Base-by-base conservation (phyloP, 371 early-diverging fungal genomes). In the Capillidium heterosporum region DNA sequence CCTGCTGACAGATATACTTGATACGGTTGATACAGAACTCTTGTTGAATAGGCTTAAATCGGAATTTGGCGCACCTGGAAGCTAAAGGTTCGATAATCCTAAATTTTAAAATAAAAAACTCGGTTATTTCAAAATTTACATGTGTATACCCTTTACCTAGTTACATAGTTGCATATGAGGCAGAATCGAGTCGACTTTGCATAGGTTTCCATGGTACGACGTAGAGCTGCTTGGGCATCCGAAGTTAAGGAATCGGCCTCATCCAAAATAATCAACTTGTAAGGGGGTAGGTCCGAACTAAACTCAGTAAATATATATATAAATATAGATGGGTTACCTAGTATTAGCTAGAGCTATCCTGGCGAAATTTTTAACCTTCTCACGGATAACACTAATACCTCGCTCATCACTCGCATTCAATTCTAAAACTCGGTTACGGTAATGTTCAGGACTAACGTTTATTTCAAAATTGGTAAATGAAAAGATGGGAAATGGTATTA, bases 361-460 rank as follows among this genome's bases (percentile, higher is more conserved):
- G 4, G 99, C 95, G 83, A 98, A 99, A 59, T 85, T 81, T 68
- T 98, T 98, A 51, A 99, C 85, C 64, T 91, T 96, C 48, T 89
- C 88, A 56, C 99, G 77, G 32, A 99, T 82, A 11, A 96, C 83
- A 28, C 84, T 74, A 46, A 99, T 98, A 47, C 99, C 99, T 57
- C 99, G 81, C 70, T 99, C 99, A 66, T 99, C 99, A 0, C 94
- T 93, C 0, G 99, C 99, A 70, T 99, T 99, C 39, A 99, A 71
- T 70, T 99, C 99, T 21, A 99, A 75, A 1, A 98, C 85, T 44
- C 94, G 78, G 19, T 77, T 67, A 57, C 79, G 80, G 48, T 79
- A 67, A 28, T 84, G 63, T 50, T 82, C 83, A 10, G 87, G 88
- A 23, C 91, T 83, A 55, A 28, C n/a, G 11, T 31, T 26, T 52